Evolutionary conservation across 805 yeast genomes (phyloP).

Genomic region (Lipomyces japonicus): DNA sequence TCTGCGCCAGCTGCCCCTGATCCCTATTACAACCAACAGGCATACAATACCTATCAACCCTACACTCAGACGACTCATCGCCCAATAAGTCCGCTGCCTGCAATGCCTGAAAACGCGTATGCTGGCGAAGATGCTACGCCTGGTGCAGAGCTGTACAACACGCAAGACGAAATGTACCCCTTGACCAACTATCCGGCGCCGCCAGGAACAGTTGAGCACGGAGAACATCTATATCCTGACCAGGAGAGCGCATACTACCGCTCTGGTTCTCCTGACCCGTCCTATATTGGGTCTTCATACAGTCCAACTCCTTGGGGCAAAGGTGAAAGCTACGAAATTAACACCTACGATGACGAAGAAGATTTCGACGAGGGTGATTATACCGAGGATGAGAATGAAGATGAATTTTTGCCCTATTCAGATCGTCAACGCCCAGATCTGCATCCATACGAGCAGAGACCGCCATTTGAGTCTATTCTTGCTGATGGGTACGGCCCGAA

Average conservation of each 20-base stretch:
- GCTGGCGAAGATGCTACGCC: neutral
- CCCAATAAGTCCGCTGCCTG: constrained; percentile 8
- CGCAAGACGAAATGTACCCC: constrained; percentile 13
- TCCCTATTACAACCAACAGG: constrained; percentile 1
- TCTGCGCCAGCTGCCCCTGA: neutral
- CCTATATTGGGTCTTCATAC: neutral
- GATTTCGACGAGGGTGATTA: constrained; percentile 12
- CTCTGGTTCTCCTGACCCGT: neutral
- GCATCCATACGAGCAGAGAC: constrained; percentile 7
- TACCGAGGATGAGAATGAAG: constrained; percentile 32
- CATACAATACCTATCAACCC: neutral
- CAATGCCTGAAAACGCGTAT: constrained; percentile 8
- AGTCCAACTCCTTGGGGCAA: constrained; percentile 7
- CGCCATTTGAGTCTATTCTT: constrained; percentile 8
- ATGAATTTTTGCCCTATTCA: constrained; percentile 32
- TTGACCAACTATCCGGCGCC: constrained; percentile 7
- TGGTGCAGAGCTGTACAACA: constrained; percentile 8
- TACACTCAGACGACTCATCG: neutral
- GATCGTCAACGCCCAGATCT: constrained; percentile 14
- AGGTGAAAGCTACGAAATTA: constrained; percentile 37
- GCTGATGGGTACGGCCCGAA: constrained; percentile 9
- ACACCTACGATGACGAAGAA: constrained; percentile 31
- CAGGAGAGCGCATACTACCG: neutral
- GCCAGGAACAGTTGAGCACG: neutral
- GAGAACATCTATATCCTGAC: neutral